Evolutionary conservation across 2,329 filamentous ascomycete species (phyloP).

Genomic region (Tolypocladium guangdongense): DNA sequence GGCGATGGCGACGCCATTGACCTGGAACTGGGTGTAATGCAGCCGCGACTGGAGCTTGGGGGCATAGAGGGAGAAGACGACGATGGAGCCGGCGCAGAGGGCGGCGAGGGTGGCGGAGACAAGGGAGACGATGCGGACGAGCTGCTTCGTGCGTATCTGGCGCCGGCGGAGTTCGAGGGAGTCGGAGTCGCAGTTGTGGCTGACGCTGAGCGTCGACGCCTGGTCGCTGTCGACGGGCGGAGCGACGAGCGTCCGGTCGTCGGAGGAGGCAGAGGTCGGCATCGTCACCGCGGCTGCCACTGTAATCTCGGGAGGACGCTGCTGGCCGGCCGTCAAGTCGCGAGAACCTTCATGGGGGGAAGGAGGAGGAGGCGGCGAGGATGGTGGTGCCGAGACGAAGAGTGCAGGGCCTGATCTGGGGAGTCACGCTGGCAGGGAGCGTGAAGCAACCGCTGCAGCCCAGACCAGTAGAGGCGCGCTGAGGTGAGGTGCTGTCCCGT

Average conservation of each 20-base stretch:
- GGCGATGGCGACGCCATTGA: slow-evolving; percentile 81
- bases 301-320: background rate
- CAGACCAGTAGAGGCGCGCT: no score
- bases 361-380: background rate
- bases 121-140: slow-evolving; percentile 38
- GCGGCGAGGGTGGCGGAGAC: slow-evolving; percentile 42
- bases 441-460: background rate
- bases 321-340: background rate
- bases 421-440: background rate
- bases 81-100: slow-evolving; percentile 82
- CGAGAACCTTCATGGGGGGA: background rate
- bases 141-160: slow-evolving; percentile 16
- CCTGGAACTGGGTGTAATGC: slow-evolving; percentile 81
- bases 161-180: slow-evolving; percentile 7
- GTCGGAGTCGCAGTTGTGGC: slow-evolving; percentile 4
- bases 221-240: slow-evolving; percentile 11
- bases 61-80: slow-evolving; percentile 88
- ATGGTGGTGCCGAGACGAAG: background rate
- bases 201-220: slow-evolving; percentile 11
- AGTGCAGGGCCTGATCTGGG: background rate
- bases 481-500: background rate
- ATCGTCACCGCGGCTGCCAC: slow-evolving; percentile 4
- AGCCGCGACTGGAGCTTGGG: slow-evolving; percentile 79
- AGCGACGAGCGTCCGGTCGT: slow-evolving; percentile 6
- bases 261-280: slow-evolving; percentile 10